Evolutionary conservation across 805 yeast species (phyloP).

Genomic region (Metschnikowia rubicola): DNA sequence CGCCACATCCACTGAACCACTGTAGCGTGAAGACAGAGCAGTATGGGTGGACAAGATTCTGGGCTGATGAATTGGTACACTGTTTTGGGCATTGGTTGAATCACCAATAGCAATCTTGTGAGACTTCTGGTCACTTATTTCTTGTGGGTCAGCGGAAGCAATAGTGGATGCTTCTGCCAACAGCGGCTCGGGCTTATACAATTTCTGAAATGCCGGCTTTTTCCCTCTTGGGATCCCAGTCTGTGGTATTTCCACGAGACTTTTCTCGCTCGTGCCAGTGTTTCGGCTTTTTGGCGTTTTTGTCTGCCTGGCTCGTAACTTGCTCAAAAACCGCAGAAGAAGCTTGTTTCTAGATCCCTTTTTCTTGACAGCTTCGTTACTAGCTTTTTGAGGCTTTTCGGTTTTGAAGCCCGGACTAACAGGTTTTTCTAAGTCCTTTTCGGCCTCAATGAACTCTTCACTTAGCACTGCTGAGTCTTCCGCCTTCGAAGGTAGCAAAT

Average conservation of each 20-base stretch:
- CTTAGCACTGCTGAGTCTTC: too few relatives aligned
- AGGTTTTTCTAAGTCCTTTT: too few relatives aligned
- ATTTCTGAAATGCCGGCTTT: conserved; percentile 19
- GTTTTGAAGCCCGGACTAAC: too few relatives aligned
- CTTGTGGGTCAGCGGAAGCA: conserved; percentile 2
- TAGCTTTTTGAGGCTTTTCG: too few relatives aligned
- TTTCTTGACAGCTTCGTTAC: too few relatives aligned
- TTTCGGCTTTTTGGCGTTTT: not conserved
- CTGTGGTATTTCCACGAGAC: conserved; percentile 13
- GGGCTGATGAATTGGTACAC: not conserved
- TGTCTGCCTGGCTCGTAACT: not conserved
- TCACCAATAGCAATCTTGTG: not conserved
- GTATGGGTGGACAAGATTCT: conserved; percentile 4
- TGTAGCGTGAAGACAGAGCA: conserved; percentile 11
- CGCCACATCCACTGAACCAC: conserved; percentile 9
- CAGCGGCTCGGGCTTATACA: conserved; percentile 26
- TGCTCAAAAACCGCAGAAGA: not conserved
- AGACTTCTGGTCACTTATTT: not conserved
- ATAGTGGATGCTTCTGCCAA: conserved; percentile 14
- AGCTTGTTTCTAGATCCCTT: too few relatives aligned
- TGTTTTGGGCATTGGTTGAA: not conserved
- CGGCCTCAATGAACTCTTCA: too few relatives aligned
- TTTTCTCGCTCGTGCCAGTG: not conserved
- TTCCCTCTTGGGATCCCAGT: conserved; percentile 25
- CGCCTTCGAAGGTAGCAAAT: not conserved